Base-by-base conservation (phyloP, 805 yeast genomes). In the Saturnispora serradocipensis region DNA sequence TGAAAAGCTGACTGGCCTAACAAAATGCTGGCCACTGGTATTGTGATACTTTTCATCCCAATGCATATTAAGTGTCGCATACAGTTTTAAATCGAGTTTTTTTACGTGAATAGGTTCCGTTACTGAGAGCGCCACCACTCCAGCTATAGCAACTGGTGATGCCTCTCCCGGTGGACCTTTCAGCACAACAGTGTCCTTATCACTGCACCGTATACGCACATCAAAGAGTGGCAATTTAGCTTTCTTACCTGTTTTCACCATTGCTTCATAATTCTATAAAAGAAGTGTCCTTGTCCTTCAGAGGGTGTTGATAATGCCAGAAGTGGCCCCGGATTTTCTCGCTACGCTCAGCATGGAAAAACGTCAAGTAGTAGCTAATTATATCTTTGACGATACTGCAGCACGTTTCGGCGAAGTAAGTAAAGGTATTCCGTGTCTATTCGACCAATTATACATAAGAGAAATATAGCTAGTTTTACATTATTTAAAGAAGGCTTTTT, bases 161-260 rank as follows among this genome's bases (percentile, higher is more conserved):
- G 97, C 96, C 49, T 84, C 90, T 35, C 76, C 74, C 5, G 84
- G 81, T 1, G 84, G 62, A 1, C 99, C 99, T 58, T 88, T 84
- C 32, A 91, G 66, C 8, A 93, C 77, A 4, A 91, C 67, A 9
- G 90, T 91, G 61, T 88, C 93, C 56, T 81, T 83, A 43, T 86
- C 95, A 2, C 76, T 64, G 25, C 88, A 80, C 48, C 79, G 75
- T 36, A 88, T 66, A 49, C 95, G 72, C 52, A 79, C 73, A 49
- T 77, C 73, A 50, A 69, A 69, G 32, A 69, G 57, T 1, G 69
- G 65, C 2, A 70, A 66, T 45, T 62, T 64, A 1, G 58, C 7
- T 32, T 62, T 66, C 46, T 61, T 61, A n/a, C 53, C 13, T 43
- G 35, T 6, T 35, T 58, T 61, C 1, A 53, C 54, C 64, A 60